Conservation (phyloP, 495 filamentous ascomycete genomes). For the Hyaloscypha variabilis region DNA sequence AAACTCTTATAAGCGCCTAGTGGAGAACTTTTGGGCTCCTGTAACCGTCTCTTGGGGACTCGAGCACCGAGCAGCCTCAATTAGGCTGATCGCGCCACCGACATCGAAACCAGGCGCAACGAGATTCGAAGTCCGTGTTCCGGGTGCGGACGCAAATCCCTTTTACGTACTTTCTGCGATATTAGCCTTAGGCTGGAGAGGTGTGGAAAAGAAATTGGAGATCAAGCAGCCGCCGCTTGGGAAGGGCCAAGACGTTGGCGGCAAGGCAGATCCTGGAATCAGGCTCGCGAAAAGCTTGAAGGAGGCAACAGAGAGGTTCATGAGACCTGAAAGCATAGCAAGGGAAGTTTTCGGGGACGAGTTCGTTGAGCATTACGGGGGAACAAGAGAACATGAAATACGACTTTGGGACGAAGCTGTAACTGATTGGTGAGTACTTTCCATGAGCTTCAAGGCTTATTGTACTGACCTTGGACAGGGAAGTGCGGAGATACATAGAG, state of each 20-base stretch:
- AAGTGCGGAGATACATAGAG: conserved; percentile 71
- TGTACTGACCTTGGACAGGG: conserved; percentile 49
- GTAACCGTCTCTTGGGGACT: conserved; percentile 97
- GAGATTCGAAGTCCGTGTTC: conserved; percentile 87
- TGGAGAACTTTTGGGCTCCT: conserved; percentile 99
- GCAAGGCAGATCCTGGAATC: conserved; percentile 63
- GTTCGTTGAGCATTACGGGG: conserved; percentile 94
- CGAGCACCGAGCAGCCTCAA: conserved; percentile 90
- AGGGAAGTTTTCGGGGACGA: conserved; percentile 90
- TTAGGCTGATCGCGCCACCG: conserved; percentile 87
- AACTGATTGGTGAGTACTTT: conserved; percentile 73
- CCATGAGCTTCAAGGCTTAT: conserved; percentile 25
- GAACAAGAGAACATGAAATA: conserved; percentile 90
- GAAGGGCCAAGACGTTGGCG: conserved; percentile 79
- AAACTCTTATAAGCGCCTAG: conserved; percentile 95
- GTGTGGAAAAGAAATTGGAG: conserved; percentile 85
- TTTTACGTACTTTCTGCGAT: conserved; percentile 87
- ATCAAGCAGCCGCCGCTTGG: conserved; percentile 81
- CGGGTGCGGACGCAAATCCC: conserved; percentile 89
- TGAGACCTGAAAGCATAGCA: conserved; percentile 74
- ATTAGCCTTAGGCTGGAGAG: conserved; percentile 83
- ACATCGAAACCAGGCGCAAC: conserved; percentile 81
- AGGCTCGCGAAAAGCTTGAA: conserved; percentile 79
- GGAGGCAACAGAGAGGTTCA: conserved; percentile 80
- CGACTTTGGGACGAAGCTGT: conserved; percentile 93